Evolutionary conservation across 1,139 yeast genomes (phyloP).

Genomic region (Blastobotrys arbuscula): DNA sequence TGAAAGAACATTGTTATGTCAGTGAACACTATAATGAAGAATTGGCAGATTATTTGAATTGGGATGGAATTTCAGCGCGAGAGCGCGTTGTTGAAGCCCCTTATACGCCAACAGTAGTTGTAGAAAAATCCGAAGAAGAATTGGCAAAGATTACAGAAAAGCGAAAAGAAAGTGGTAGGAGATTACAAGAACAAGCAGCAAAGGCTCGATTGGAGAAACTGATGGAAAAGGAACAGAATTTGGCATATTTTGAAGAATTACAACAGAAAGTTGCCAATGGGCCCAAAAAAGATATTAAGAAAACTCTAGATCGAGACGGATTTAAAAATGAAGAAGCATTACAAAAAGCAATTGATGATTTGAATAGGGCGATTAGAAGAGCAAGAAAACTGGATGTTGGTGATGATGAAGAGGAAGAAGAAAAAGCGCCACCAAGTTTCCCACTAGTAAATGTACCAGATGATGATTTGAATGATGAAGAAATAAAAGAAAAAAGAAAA

Average conservation of each 20-base stretch:
- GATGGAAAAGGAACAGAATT: slow-evolving; percentile 75
- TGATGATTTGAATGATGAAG: slow-evolving; percentile 72
- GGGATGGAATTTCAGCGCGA: slow-evolving; percentile 50
- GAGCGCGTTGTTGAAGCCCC: slow-evolving; percentile 85
- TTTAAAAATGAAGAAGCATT: slow-evolving; percentile 72
- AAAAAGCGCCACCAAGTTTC: slow-evolving; percentile 54
- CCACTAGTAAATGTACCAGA: slow-evolving; percentile 78
- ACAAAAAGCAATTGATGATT: slow-evolving; percentile 55
- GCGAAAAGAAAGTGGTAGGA: slow-evolving; percentile 77
- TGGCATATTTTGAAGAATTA: slow-evolving; percentile 59
- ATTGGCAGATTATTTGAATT: slow-evolving; percentile 48
- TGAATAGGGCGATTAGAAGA: slow-evolving; percentile 64
- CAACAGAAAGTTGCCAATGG: slow-evolving; percentile 46
- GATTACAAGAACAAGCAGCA: slow-evolving; percentile 91
- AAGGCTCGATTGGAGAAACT: slow-evolving; percentile 75
- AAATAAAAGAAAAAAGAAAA: slow-evolving; percentile 77
- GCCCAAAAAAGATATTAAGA: slow-evolving; percentile 43
- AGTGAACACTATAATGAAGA: slow-evolving; percentile 66
- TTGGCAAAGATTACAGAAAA: slow-evolving; percentile 69
- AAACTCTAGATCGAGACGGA: slow-evolving; percentile 62
- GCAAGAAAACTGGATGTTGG: slow-evolving; percentile 63
- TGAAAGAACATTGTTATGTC: slow-evolving; percentile 75
- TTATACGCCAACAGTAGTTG: slow-evolving; percentile 54
- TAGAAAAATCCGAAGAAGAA: slow-evolving; percentile 80
- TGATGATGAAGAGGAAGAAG: slow-evolving; percentile 37